Evolutionary conservation across 352 stramenopile species (phyloP), one percentile per base, ranked within the genome.

Genomic region (Peronospora tabacina): DNA sequence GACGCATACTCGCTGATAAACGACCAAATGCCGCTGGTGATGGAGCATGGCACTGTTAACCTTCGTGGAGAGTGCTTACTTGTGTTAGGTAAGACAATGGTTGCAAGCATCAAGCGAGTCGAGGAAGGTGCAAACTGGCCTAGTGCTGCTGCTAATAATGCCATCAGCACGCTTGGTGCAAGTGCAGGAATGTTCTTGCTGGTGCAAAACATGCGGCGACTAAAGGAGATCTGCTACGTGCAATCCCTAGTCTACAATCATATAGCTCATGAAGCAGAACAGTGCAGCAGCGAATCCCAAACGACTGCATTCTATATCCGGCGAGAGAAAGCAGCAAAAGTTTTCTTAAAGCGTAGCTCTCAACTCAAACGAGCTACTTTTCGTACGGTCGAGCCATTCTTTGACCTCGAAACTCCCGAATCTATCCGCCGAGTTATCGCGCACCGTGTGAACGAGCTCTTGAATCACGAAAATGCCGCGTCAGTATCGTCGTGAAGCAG

Each of bases 1-100:
- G 63, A 81, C 26, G 73, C 79, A 0, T 45, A 73, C 7, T 38
- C 66, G 16, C 51, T 90, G 12, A 49, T 90, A 11, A 59, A 73
- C 7, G 56, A 75, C 15, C 70, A 87, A 37, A 87, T 87, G 74
- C 49, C 70, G 11, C 24, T 87, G 11, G 64, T 83, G n/a, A 75
- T 81, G 52, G 76, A 90, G 32, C 66, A 87, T 45, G 76, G 76
- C 13, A 70, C 57, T 22, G 55, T 86, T 26, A 44, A 74, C 46
- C 15, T 87, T 10, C 74, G 73, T 13, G 76, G 68, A 8, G 68
- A 88, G 30, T 72, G 68, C 5, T 55, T 83, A 24, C 53, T 88
- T 0, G 28, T 87, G 26, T 49, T 88, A 17, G 75, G 73, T 0
- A 89, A 86, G 33, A 67, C 57, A 5, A 61, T 58, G 33, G 44